A percentile compares a stretch with the other conserved stretches of the same genome.
These are phyloP conservation scores for Monosporozyma servazzii DNA, from an alignment of 805 yeast genomes.

Conservation along the genomic window DNA sequence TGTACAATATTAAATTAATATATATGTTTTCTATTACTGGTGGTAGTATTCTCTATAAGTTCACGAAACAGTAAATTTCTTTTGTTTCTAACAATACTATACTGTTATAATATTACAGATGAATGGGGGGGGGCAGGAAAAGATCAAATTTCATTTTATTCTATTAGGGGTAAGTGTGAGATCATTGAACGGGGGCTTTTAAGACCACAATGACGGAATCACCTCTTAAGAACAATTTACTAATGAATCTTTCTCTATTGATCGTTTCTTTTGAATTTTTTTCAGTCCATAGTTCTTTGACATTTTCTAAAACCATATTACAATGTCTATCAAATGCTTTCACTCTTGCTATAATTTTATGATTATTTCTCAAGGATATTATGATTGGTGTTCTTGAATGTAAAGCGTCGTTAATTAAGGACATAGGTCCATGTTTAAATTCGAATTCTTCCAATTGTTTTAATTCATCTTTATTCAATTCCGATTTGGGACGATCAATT, in stretches of 20 bases:
- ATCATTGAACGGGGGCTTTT: slow-evolving; percentile 31
- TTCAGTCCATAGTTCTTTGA: slow-evolving; percentile 73
- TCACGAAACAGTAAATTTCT: not conserved
- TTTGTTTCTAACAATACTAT: not conserved
- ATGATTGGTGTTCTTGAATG: slow-evolving; percentile 66
- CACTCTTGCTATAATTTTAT: slow-evolving; percentile 80
- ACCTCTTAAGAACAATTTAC: slow-evolving; percentile 88
- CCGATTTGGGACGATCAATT: slow-evolving; percentile 65
- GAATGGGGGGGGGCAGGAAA: not conserved
- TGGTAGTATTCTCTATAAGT: too few relatives aligned
- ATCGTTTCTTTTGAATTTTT: slow-evolving; percentile 54
- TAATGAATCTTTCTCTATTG: slow-evolving; percentile 67
- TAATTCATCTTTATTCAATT: slow-evolving; percentile 70
- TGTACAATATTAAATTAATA: not conserved
- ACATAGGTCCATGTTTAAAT: slow-evolving; percentile 83
- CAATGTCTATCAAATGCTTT: slow-evolving; percentile 95
- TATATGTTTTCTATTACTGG: too few relatives aligned
- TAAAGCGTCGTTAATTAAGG: slow-evolving; percentile 77
- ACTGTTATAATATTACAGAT: not conserved
- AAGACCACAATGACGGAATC: slow-evolving; percentile 86
- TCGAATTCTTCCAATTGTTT: slow-evolving; percentile 82
- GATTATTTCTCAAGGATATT: slow-evolving; percentile 86
- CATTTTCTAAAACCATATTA: slow-evolving; percentile 85
- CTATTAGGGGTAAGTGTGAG: not conserved
- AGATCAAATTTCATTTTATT: too few relatives aligned